Conservation (phyloP, 208 protist genomes). For the Balamuthia mandrillaris region DNA sequence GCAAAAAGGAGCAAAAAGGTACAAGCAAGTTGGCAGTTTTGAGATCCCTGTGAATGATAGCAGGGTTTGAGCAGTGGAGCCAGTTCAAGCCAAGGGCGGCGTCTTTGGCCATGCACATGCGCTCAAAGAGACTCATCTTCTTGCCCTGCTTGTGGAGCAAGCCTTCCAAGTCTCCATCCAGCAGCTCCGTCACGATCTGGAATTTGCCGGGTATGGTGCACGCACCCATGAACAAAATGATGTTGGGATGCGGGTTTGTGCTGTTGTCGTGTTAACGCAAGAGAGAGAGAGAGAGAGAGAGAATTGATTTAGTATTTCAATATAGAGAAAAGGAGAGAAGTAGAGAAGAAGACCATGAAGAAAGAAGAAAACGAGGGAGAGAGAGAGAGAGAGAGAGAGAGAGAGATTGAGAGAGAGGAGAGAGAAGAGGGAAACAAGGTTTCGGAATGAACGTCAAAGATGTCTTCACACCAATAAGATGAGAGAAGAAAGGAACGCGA, state of each 20-base stretch:
- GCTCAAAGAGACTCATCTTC: not conserved
- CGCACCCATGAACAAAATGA: not conserved
- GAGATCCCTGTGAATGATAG: constrained; percentile 64
- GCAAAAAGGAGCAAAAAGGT: not conserved
- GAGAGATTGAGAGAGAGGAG: too few relatives aligned
- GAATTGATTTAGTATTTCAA: not conserved
- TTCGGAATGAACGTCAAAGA: too few relatives aligned
- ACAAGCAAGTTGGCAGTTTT: constrained; percentile 37
- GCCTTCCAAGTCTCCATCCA: not conserved
- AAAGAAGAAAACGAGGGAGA: too few relatives aligned
- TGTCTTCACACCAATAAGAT: too few relatives aligned
- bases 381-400: too few relatives aligned
- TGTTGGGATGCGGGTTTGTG: not conserved
- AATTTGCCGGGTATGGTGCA: not conserved
- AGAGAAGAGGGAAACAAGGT: too few relatives aligned
- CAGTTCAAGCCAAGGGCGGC: constrained; percentile 57
- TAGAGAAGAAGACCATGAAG: too few relatives aligned
- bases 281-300: not conserved
- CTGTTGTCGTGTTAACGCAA: not conserved
- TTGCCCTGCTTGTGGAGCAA: constrained; percentile 1
- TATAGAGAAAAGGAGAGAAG: not conserved
- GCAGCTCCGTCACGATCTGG: constrained; percentile 7
- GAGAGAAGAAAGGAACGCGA: too few relatives aligned
- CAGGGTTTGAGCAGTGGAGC: constrained; percentile 57
- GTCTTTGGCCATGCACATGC: constrained; percentile 33